phyloP scores from a whole-genome alignment of 1,284 basidiomycete genomes.

The Lentinula novae-zelandiae region DNA sequence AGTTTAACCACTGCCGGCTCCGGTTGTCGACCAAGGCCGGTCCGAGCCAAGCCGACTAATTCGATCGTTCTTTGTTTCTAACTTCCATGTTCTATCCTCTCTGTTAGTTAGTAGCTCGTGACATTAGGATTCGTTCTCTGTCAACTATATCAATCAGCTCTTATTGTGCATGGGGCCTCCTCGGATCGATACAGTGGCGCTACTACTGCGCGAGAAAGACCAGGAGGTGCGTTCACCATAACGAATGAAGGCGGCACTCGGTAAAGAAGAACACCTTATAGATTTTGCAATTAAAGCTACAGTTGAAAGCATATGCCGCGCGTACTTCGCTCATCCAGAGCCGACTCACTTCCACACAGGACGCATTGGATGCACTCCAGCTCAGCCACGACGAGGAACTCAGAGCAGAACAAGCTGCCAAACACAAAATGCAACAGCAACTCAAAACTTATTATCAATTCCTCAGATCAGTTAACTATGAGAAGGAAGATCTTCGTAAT shows the following conservation, averaged over 20 bases:
- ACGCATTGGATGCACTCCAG: constrained; percentile 46
- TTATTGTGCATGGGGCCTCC: not conserved
- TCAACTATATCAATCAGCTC: not conserved
- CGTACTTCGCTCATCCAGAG: constrained; percentile 44
- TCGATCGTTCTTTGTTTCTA: not conserved
- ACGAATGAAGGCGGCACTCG: not conserved
- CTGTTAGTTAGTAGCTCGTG: not conserved
- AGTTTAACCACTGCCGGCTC: no score
- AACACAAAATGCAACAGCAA: constrained; percentile 33
- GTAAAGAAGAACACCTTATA: constrained; percentile 15
- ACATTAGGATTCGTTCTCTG: not conserved
- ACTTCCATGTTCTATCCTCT: not conserved
- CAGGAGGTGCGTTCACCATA: constrained; percentile 23
- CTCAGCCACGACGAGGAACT: constrained; percentile 39
- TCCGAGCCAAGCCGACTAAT: no score
- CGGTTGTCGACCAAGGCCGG: no score
- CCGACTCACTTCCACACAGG: constrained; percentile 46
- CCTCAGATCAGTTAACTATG: constrained; percentile 37
- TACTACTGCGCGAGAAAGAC: constrained; percentile 23
- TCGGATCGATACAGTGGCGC: not conserved
- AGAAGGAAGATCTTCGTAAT: constrained; percentile 51
- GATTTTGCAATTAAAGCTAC: constrained; percentile 34
- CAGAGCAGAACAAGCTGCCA: constrained; percentile 30
- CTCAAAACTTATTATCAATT: constrained; percentile 31
- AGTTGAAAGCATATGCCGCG: constrained; percentile 37